Evolutionary conservation across 345 rosid genomes (phyloP), one percentile per base, ranked within the genome.

Genomic region (Boechera retrofracta): DNA sequence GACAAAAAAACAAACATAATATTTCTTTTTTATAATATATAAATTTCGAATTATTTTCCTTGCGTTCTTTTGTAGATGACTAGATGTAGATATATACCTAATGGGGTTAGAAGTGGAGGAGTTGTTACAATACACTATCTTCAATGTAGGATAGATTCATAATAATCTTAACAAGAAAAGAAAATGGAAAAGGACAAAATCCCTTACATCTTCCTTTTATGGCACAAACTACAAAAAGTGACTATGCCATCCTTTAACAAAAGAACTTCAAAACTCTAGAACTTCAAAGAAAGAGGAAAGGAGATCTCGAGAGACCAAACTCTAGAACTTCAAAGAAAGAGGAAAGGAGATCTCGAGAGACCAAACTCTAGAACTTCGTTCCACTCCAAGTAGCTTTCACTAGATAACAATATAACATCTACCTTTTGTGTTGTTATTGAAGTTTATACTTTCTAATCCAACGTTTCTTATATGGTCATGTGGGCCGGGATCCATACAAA

Each of bases 191-290:
- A 51, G 5, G 69, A 73, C 42, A 28, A 15, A 28, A 51, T 62
- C 62, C 26, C 13, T 15, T 63, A 52, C 64, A 29, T 52, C 13
- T 35, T 24, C 9, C 49, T 51, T 67, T 67, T 38, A 5, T 38
- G 49, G 49, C 33, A 66, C 57, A 49, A 66, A 11, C 45, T 32
- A 53, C 28, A 38, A 69, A 69, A 69, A 69, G 72, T 29, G 73
- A 55, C 52, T 3, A 42, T 4, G 11, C 44, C 42, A 55, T 15
- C 39, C 39, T 41, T 41, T 55, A 2, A 69, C 64, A n/a, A 55
- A 55, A 73, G 62, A 13, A 11, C 31, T 16, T 16, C 16, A 16
- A 29, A 3, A 31, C 32, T 31, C 32, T 31, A 31, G 32, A 31
- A 31, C 5, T 31, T 31, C 32, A 21, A 21, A 21, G 21, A 18